Conservation (phyloP, 495 filamentous ascomycete genomes). For the Penicillium alfredii region DNA sequence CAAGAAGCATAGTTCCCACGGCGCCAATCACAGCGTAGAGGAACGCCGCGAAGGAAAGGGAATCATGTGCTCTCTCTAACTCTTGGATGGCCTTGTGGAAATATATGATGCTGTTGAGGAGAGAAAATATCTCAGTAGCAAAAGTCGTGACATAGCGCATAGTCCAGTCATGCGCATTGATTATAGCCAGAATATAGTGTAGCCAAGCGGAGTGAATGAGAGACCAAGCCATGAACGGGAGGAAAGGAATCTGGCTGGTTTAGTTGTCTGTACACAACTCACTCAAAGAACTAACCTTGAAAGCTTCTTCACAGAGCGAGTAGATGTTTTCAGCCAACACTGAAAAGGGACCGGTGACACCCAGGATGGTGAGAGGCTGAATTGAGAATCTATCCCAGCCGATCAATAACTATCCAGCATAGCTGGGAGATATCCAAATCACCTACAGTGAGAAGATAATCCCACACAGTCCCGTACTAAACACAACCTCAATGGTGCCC, state of each 20-base stretch:
- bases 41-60: constrained; percentile 60
- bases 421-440: not conserved
- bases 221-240: constrained; percentile 71
- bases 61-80: constrained; percentile 53
- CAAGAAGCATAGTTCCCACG: constrained; percentile 61
- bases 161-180: constrained; percentile 72
- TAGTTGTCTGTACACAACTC: not conserved
- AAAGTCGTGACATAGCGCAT: constrained; percentile 74
- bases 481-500: constrained; percentile 67
- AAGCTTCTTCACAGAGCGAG: constrained; percentile 48
- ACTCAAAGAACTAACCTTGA: constrained; percentile 41
- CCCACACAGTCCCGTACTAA: constrained; percentile 64
- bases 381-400: constrained; percentile 47
- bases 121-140: constrained; percentile 64
- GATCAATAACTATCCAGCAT: not conserved
- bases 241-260: constrained; percentile 50
- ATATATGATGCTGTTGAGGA: constrained; percentile 69
- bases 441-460: constrained; percentile 60
- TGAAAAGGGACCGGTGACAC: constrained; percentile 69
- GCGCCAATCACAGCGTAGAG: constrained; percentile 66
- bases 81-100: constrained; percentile 71
- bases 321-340: constrained; percentile 69
- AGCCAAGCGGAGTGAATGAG: constrained; percentile 67
- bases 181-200: constrained; percentile 61
- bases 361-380: constrained; percentile 67